Conservation (phyloP, 345 rosid genomes). For the Gossypium turneri region DNA sequence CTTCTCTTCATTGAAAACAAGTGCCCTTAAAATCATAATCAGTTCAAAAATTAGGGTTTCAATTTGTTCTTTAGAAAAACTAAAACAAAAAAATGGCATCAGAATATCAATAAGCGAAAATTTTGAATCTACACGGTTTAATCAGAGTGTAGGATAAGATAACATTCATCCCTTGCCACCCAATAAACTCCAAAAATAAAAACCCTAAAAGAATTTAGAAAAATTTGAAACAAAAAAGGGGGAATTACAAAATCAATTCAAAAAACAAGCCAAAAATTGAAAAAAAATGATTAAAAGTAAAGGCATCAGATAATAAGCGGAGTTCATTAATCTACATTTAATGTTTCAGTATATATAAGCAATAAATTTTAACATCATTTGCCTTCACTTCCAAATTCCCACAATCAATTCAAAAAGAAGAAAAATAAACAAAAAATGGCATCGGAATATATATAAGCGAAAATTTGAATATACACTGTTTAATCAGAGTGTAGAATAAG, state of each 20-base stretch:
- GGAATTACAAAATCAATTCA: no score
- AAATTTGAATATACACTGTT: constrained; percentile 30
- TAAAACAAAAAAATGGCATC: constrained; percentile 29
- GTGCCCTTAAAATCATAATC: not conserved
- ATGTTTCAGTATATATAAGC: constrained; percentile 40
- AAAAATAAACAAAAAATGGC: constrained; percentile 15
- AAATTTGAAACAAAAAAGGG: no score
- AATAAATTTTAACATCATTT: constrained; percentile 49
- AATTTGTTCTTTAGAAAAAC: not conserved
- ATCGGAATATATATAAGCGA: constrained; percentile 57
- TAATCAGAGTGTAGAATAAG: no score
- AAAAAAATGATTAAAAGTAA: not conserved
- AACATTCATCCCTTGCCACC: constrained; percentile 39
- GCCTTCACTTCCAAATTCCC: constrained; percentile 24
- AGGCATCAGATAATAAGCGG: constrained; percentile 62
- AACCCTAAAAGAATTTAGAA: not conserved
- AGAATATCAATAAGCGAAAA: constrained; percentile 55
- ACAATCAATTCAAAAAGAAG: no score
- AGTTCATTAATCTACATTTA: constrained; percentile 37
- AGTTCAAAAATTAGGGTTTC: not conserved
- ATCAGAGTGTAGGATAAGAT: constrained; percentile 53
- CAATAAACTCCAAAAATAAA: not conserved
- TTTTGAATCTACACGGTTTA: constrained; percentile 27
- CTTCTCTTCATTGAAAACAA: constrained; percentile 54
- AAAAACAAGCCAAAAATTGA: no score